These are phyloP conservation scores for Globisporangium spiculum DNA, from an alignment of 352 stramenopile species.

Conservation along the genomic window DNA sequence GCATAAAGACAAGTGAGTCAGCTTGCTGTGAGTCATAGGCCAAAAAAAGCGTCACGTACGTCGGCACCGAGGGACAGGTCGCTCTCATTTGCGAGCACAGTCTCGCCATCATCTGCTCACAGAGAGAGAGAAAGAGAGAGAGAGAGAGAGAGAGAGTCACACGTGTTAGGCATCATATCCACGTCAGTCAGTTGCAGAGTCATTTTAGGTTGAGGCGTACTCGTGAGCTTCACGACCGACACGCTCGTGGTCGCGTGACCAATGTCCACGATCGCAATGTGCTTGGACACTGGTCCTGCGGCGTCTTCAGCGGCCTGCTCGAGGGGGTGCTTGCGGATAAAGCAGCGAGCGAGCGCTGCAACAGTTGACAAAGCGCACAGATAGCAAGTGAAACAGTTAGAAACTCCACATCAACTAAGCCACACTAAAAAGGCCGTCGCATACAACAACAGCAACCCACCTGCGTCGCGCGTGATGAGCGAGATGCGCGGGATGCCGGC, in stretches of 20 bases:
- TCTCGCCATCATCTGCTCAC: constrained; percentile 39
- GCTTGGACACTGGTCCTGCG: constrained; percentile 26
- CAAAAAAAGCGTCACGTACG: constrained; percentile 15
- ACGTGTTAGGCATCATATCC: background rate
- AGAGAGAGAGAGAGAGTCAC: background rate
- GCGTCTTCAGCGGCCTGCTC: constrained; percentile 22
- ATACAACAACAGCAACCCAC: background rate
- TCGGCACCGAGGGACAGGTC: constrained; percentile 64
- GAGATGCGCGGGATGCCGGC: constrained; percentile 53
- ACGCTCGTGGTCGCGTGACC: constrained; percentile 78
- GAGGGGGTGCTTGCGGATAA: constrained; percentile 81
- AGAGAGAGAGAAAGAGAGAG: background rate
- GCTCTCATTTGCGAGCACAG: constrained; percentile 46
- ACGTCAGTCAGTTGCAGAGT: background rate
- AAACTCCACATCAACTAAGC: background rate
- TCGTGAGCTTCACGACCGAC: constrained; percentile 65
- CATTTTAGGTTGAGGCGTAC: constrained; percentile 15
- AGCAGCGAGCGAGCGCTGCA: constrained; percentile 52
- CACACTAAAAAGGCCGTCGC: background rate
- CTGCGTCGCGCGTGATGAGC: constrained; percentile 46
- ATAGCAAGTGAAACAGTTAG: background rate
- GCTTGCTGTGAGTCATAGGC: background rate
- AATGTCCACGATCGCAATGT: constrained; percentile 89
- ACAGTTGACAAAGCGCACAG: background rate
- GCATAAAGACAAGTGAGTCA: background rate